Conservation (phyloP, 1,139 yeast genomes). For the Williopsis jadinii region DNA sequence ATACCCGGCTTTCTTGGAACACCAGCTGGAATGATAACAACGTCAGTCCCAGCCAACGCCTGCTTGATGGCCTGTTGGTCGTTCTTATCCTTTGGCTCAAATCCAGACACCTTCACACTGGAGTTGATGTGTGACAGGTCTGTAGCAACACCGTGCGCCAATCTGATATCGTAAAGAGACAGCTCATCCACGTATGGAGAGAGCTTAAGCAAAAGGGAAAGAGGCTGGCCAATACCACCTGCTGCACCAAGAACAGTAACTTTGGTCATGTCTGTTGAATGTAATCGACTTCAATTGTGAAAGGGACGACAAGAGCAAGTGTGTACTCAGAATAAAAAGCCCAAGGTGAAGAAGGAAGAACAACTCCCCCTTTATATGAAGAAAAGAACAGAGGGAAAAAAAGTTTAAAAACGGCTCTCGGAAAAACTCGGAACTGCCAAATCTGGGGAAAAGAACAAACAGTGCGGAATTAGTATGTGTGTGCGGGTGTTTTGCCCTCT, state of each 20-base stretch:
- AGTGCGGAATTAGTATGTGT: too few relatives aligned
- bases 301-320: too few relatives aligned
- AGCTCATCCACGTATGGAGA: conserved; percentile 47
- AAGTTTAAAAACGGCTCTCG: too few relatives aligned
- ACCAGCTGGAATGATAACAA: conserved; percentile 76
- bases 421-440: too few relatives aligned
- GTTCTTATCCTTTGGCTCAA: conserved; percentile 43
- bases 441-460: too few relatives aligned
- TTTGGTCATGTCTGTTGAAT: conserved; percentile 38
- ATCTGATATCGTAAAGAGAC: conserved; percentile 59
- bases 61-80: conserved; percentile 40
- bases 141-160: conserved; percentile 67
- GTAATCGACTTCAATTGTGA: too few relatives aligned
- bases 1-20: conserved; percentile 76
- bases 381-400: too few relatives aligned
- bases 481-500: too few relatives aligned
- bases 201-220: conserved; percentile 56
- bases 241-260: conserved; percentile 76
- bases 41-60: conserved; percentile 49
- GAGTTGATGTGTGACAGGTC: conserved; percentile 69
- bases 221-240: conserved; percentile 77
- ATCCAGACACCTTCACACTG: conserved; percentile 47
- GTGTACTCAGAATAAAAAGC: too few relatives aligned
- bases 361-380: too few relatives aligned
- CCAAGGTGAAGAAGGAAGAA: too few relatives aligned